phyloP scores from a whole-genome alignment of 345 rosid genomes.

The Carallia pectinifolia region DNA sequence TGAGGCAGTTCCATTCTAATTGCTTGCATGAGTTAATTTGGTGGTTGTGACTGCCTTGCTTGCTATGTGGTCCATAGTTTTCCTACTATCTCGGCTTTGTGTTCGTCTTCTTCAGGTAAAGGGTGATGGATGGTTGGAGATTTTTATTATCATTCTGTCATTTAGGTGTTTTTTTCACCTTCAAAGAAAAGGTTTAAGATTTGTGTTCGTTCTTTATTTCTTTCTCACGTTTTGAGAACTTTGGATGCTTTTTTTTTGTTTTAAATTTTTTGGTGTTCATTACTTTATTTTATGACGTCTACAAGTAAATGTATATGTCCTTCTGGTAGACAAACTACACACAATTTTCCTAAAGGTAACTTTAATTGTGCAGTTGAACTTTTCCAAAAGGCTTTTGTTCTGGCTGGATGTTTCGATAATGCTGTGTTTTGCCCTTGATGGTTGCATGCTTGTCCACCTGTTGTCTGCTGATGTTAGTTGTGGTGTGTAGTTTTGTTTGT shows the following conservation, averaged over 20 bases:
- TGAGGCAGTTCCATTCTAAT: no score
- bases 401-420: not conserved
- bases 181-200: not conserved
- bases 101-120: not conserved
- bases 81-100: not conserved
- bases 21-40: not conserved
- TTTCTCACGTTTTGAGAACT: not conserved
- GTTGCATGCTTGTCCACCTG: slow-evolving; percentile 38
- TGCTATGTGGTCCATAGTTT: not conserved
- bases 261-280: not conserved
- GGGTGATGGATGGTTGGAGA: slow-evolving; percentile 10
- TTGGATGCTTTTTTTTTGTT: not conserved
- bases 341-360: not conserved
- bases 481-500: slow-evolving; percentile 19
- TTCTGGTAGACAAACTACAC: not conserved
- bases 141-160: not conserved
- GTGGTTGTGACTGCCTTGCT: slow-evolving; percentile 7
- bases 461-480: slow-evolving; percentile 14
- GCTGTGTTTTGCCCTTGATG: slow-evolving; percentile 6
- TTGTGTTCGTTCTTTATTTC: not conserved
- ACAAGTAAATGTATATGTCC: no score
- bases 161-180: not conserved
- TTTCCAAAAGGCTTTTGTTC: not conserved
- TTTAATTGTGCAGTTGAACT: not conserved
- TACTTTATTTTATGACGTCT: no score